Percentiles rank a stretch among this genome's conserved stretches.
phyloP scores from a whole-genome alignment of 2,329 filamentous ascomycete species.

The Epichloe baconii region DNA sequence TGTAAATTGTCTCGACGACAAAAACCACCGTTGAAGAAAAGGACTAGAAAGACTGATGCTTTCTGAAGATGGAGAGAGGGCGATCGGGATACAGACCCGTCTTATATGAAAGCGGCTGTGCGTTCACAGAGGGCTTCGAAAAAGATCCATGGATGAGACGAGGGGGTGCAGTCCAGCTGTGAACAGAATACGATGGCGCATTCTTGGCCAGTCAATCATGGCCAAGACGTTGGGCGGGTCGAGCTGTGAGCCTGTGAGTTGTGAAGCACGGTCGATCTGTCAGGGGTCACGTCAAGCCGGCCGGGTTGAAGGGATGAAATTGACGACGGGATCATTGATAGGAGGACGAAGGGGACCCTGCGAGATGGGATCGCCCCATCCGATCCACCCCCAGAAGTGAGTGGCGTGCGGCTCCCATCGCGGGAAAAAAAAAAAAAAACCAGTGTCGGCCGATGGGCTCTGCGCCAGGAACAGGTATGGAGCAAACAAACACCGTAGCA shows the following conservation, averaged over 20 bases:
- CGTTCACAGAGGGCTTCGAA: neutral
- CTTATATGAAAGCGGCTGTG: constrained; percentile 6
- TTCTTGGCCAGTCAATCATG: neutral
- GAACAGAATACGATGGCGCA: neutral
- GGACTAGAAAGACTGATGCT: constrained; percentile 2
- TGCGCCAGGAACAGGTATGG: neutral
- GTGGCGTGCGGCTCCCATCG: neutral
- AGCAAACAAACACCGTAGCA: neutral
- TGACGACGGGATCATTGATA: neutral
- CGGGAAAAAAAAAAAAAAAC: neutral
- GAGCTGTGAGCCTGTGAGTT: no score
- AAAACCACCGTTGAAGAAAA: constrained; percentile 9
- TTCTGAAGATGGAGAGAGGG: constrained; percentile 4
- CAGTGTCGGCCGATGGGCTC: no score
- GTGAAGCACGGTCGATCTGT: neutral
- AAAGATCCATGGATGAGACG: neutral
- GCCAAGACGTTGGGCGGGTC: neutral
- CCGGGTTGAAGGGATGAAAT: no score
- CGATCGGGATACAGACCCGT: neutral
- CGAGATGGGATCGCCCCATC: neutral
- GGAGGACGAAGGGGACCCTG: no score
- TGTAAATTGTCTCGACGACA: constrained; percentile 21
- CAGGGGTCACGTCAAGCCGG: neutral
- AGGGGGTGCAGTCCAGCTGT: neutral
- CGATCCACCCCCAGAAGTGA: neutral